Conservation (phyloP, 164 flowering plant species). For the Vitis rotundifolia region DNA sequence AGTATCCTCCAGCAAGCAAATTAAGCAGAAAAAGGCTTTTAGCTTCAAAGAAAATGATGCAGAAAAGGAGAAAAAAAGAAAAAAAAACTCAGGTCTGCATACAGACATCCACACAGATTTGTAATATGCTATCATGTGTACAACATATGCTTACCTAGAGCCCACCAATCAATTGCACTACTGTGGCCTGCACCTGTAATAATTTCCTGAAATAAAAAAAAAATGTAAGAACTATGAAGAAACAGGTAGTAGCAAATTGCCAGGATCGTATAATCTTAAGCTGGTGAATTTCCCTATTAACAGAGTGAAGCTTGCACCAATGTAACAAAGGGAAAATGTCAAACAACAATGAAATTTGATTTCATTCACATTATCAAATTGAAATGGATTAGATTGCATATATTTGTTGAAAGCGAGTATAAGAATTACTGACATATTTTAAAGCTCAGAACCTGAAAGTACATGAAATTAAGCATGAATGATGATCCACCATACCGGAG, state of each 20-base stretch:
- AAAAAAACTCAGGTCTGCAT: no score
- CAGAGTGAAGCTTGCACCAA: no score
- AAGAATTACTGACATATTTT: no score
- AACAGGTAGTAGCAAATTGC: neutral
- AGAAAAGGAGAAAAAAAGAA: no score
- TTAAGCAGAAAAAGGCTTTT: neutral
- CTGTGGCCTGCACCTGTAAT: conserved; percentile 91
- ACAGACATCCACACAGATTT: no score
- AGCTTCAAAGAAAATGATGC: no score
- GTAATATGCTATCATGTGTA: neutral
- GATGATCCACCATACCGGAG: conserved; percentile 69
- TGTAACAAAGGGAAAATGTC: no score
- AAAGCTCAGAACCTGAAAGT: neutral
- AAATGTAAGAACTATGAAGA: conserved; percentile 7
- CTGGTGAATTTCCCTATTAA: no score
- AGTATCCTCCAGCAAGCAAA: conserved; percentile 8
- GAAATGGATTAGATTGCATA: no score
- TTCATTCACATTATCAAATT: no score
- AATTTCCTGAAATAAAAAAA: conserved; percentile 71
- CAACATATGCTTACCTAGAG: conserved; percentile 65
- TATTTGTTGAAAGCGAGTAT: no score
- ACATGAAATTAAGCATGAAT: neutral
- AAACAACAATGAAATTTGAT: no score
- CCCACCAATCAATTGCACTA: conserved; percentile 99
- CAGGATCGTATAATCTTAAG: neutral